These are phyloP conservation scores for Saccharomycopsis sp. DNA, from an alignment of 805 yeast genomes.

Conservation along the genomic window DNA sequence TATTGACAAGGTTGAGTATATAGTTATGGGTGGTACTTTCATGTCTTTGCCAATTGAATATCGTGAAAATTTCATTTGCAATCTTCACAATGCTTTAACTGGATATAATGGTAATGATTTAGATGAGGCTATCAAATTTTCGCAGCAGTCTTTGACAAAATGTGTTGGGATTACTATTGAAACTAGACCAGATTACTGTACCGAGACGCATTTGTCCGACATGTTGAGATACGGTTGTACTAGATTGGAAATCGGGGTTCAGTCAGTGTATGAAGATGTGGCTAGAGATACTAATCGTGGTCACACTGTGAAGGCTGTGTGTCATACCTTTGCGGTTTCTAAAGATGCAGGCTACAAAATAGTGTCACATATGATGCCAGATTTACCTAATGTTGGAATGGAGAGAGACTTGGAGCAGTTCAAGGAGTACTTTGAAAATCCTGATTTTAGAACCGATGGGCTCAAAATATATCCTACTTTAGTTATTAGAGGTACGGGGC, in stretches of 20 bases:
- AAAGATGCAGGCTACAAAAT: constrained; percentile 98
- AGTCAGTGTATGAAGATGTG: constrained; percentile 94
- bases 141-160: constrained; percentile 91
- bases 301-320: constrained; percentile 92
- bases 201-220: constrained; percentile 89
- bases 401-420: constrained; percentile 96
- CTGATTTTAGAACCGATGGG: constrained; percentile 95
- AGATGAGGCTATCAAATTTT: constrained; percentile 84
- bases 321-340: constrained; percentile 93
- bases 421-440: constrained; percentile 93
- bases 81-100: constrained; percentile 88
- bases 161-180: constrained; percentile 99
- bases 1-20: constrained; percentile 95
- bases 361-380: constrained; percentile 99
- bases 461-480: constrained; percentile 91
- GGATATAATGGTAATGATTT: constrained; percentile 84
- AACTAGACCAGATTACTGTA: constrained; percentile 97
- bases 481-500: constrained; percentile 95
- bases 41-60: constrained; percentile 90
- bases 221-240: constrained; percentile 97
- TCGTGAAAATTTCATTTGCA: constrained; percentile 82
- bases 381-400: constrained; percentile 97
- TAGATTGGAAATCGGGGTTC: constrained; percentile 93
- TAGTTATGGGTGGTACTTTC: constrained; percentile 98
- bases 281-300: constrained; percentile 98